These are phyloP conservation scores for Pascua guehoae DNA, from an alignment of 1,284 basidiomycete species.

Conservation along the genomic window DNA sequence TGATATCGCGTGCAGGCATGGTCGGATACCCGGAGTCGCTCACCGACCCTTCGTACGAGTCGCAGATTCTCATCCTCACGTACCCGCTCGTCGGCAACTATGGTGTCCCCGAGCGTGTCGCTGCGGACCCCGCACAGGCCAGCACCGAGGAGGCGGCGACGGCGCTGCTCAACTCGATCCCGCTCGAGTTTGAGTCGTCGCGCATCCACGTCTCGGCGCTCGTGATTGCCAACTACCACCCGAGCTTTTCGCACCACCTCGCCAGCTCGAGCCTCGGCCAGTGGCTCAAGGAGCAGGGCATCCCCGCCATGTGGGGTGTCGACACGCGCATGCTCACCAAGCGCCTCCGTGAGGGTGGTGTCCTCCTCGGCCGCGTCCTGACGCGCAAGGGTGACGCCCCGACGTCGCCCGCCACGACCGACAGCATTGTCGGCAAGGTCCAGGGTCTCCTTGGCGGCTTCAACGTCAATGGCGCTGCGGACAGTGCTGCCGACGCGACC, in stretches of 20 bases:
- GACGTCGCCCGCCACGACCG: constrained; percentile 26
- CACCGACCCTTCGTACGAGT: constrained; percentile 97
- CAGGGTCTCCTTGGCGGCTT: constrained; percentile 47
- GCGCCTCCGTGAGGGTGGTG: constrained; percentile 89
- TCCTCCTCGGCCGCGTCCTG: constrained; percentile 81
- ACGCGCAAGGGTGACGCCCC: constrained; percentile 53
- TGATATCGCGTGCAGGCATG: constrained; percentile 65
- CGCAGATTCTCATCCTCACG: constrained; percentile 95
- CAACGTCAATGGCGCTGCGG: constrained; percentile 29
- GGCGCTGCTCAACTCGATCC: constrained; percentile 59
- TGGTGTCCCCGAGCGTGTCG: constrained; percentile 80
- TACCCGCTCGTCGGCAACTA: constrained; percentile 98
- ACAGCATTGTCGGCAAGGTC: constrained; percentile 41
- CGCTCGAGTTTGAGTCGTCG: constrained; percentile 85
- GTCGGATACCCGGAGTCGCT: constrained; percentile 98
- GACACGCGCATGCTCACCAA: constrained; percentile 97
- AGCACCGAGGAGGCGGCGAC: constrained; percentile 44
- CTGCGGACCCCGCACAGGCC: constrained; percentile 44
- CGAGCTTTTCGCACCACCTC: constrained; percentile 93
- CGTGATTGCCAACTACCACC: constrained; percentile 89
- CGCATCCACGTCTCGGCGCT: constrained; percentile 91
- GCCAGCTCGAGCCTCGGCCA: constrained; percentile 80
- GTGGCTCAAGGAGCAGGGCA: constrained; percentile 93
- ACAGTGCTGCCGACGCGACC: constrained; percentile 24
- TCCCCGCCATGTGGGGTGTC: constrained; percentile 94